phyloP scores from a whole-genome alignment of 2,329 filamentous ascomycete species.

The Tolypocladium guangdongense region DNA sequence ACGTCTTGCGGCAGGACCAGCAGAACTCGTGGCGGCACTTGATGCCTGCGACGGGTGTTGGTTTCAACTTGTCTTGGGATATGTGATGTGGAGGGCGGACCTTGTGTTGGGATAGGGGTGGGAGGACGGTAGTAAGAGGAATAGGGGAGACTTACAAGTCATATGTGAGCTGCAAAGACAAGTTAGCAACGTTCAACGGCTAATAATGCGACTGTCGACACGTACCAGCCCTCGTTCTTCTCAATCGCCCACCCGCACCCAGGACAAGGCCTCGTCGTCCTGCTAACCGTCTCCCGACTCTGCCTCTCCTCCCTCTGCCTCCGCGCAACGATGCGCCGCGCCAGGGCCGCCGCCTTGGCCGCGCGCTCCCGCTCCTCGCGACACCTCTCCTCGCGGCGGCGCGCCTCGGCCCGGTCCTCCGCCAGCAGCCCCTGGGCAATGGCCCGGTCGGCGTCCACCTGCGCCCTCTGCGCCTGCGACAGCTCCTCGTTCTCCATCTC shows the following conservation, averaged over 20 bases:
- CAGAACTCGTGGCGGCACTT: constrained; percentile 24
- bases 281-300: not conserved
- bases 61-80: not conserved
- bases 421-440: too few species aligned
- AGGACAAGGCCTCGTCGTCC: not conserved
- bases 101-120: not conserved
- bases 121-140: not conserved
- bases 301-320: not conserved
- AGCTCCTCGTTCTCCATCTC: not conserved
- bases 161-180: not conserved
- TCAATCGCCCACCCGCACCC: not conserved
- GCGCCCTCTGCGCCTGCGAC: too few species aligned
- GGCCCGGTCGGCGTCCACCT: not conserved
- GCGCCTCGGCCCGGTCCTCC: too few species aligned
- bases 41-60: constrained; percentile 14
- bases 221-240: not conserved
- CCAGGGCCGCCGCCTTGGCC: not conserved
- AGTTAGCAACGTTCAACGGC: not conserved
- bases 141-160: not conserved
- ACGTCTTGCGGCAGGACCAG: constrained; percentile 18
- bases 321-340: not conserved
- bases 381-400: too few species aligned
- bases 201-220: not conserved
- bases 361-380: too few species aligned
- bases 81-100: not conserved